These are phyloP conservation scores for Viola pubescens DNA, from an alignment of 441 rosid species.

Conservation along the genomic window DNA sequence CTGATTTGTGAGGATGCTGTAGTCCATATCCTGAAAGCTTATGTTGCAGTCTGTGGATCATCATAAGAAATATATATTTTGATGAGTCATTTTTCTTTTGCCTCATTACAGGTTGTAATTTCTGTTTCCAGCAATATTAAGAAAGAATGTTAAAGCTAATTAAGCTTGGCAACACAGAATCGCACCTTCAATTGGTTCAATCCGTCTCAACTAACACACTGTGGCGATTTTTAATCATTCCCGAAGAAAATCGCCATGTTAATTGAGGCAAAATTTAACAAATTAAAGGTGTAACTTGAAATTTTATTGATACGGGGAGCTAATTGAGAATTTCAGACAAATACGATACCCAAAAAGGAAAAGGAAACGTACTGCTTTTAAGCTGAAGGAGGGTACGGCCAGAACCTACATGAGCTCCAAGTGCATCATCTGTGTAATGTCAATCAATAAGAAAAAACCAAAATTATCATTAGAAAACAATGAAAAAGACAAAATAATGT, in stretches of 20 bases:
- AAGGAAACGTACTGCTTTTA: slow-evolving; percentile 26
- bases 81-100: background rate
- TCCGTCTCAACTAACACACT: too few relatives aligned
- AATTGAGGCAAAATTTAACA: background rate
- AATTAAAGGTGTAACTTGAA: background rate
- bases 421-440: slow-evolving; percentile 34
- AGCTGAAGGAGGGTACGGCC: slow-evolving; percentile 61
- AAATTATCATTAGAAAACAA: background rate
- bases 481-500: background rate
- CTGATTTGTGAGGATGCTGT: slow-evolving; percentile 37
- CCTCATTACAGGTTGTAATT: background rate
- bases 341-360: background rate
- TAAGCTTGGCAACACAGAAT: too few relatives aligned
- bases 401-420: slow-evolving; percentile 24
- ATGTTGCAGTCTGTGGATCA: slow-evolving; percentile 37
- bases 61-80: background rate
- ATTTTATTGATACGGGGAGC: slow-evolving; percentile 4
- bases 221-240: background rate
- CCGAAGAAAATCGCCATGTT: background rate
- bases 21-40: slow-evolving; percentile 50
- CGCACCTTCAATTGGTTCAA: too few relatives aligned
- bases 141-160: background rate
- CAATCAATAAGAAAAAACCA: too few relatives aligned
- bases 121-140: background rate
- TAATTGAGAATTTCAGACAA: background rate